These are phyloP conservation scores for Hypoxylon sp. DNA, from an alignment of 2,329 filamentous ascomycete species.

Conservation along the genomic window DNA sequence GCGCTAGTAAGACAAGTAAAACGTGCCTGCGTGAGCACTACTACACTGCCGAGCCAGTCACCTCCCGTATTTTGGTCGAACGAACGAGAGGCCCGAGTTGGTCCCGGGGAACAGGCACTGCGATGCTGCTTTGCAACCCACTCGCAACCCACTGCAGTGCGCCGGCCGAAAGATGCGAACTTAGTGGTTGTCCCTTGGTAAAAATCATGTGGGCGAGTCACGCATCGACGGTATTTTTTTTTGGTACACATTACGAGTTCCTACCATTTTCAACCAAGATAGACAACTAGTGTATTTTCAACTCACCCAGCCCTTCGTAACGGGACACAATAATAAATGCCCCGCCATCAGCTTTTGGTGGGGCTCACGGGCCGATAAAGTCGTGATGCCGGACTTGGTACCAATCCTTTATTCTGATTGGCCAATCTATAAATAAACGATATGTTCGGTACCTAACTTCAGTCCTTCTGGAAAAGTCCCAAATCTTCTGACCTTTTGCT, in stretches of 20 bases:
- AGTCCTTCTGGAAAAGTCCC: constrained; percentile 26
- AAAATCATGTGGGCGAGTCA: constrained; percentile 7
- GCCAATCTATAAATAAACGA: constrained; percentile 29
- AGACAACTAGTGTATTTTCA: no score
- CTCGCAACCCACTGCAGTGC: constrained; percentile 10
- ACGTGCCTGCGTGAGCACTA: constrained; percentile 40
- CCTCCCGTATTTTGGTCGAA: constrained; percentile 28
- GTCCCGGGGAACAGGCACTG: constrained; percentile 40
- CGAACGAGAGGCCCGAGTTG: constrained; percentile 32
- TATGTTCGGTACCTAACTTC: constrained; percentile 1
- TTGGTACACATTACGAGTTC: constrained; percentile 8
- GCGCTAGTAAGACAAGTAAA: constrained; percentile 33
- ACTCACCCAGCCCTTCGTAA: not conserved
- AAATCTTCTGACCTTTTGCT: constrained; percentile 10
- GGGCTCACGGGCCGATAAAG: constrained; percentile 26
- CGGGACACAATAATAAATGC: constrained; percentile 9
- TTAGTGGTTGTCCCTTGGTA: constrained; percentile 17
- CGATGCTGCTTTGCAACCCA: constrained; percentile 23
- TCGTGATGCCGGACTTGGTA: constrained; percentile 21
- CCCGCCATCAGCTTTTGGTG: constrained; percentile 33
- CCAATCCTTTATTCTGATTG: constrained; percentile 18
- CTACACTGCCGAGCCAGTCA: constrained; percentile 39
- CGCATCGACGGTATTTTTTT: constrained; percentile 1
- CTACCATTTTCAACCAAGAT: not conserved
- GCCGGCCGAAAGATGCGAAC: constrained; percentile 17